Base-by-base conservation (phyloP, 805 yeast species). In the Candida chauliodis region DNA sequence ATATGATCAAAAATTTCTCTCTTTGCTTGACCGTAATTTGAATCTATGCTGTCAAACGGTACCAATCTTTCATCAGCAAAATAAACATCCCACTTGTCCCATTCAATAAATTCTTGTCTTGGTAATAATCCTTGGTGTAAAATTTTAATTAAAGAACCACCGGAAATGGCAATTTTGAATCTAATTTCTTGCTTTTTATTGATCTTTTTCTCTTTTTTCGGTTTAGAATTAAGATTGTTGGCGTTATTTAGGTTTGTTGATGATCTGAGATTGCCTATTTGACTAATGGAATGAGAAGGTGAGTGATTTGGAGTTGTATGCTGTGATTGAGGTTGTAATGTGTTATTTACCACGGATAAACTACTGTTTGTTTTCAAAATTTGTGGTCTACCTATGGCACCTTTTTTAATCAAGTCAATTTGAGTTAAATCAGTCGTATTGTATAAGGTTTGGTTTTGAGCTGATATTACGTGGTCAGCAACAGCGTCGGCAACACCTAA, bases 31-130 rank as follows among this genome's bases (percentile, higher is more conserved):
- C 97, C 97, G 52, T 82, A 91, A 59, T 91, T 91, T 39, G 95
- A 83, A 52, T 88, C 91, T 7, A 76, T 76, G 19, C 85, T 78
- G 36, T 77, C 83, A 48, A 88, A 86, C 30, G 96, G 93, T 28
- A 91, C 98, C 46, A 91, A 71, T 59, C 98, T 78, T 67, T 91
- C 98, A 63, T 91, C 98, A 5, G 96, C 96, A 66, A 91, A 90
- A 61, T 88, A 91, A 35, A 91, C 78, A 59, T 91, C 97, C 98
- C 98, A 91, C 56, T 80, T 82, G 32, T 78, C 81, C 97, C 97
- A 91, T 49, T 80, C 82, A 17, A 93, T 80, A 48, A 81, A 89
- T 33, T 74, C 75, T 37, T 65, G 63, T 52, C 95, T 73, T 27
- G 76, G 73, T 41, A 91, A 61, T 44, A 93, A 69, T 9, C 98